Evolutionary conservation across 2,329 filamentous ascomycete species (phyloP), one percentile per base, ranked within the genome.

Genomic region (Sporothrix dimorphospora): DNA sequence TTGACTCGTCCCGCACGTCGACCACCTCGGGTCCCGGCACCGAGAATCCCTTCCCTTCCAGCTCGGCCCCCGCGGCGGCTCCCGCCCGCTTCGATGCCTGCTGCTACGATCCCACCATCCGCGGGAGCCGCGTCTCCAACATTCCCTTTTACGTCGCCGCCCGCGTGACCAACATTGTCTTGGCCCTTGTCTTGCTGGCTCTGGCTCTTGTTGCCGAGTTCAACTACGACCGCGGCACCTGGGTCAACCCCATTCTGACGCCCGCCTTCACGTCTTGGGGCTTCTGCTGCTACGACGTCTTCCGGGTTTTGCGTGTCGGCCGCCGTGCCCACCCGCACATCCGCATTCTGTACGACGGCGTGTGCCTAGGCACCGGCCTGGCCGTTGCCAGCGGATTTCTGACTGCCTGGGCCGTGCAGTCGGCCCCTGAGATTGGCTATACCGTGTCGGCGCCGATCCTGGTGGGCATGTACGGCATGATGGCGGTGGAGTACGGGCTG

Each of bases 321-420:
- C 24, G 27, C n/a, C 70, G 65, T 38, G 14, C 6, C 16, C 70
- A 69, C 63, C 63, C 63, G 9, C 27, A 38, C 40, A 3, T 57
- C 27, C 71, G 71, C 21, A 11, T 69, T 12, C 3, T 69, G 27
- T 72, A 72, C 71, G 71, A 72, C 66, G 71, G 65, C 55, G 14
- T 63, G 6, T 38, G 30, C 16, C 27, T 69, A 2, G 65, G 65
- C 65, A n/a, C 45, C 0, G 71, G 71, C 19, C 55, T 53, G 8
- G 55, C 71, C 55, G 47, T 72, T 3, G 71, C 65, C 51, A 66
- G 27, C 45, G 71, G 71, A 7, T 69, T 72, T 34, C 30, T 72
- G n/a, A 45, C 57, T 24, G 12, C 42, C 3, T 63, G 38, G 40
- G 34, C 66, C 19, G 11, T 34, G 24, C 19, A 40, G 34, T 7